Evolutionary conservation across 257 asterid species (phyloP).

Genomic region (Fraxinus americana): DNA sequence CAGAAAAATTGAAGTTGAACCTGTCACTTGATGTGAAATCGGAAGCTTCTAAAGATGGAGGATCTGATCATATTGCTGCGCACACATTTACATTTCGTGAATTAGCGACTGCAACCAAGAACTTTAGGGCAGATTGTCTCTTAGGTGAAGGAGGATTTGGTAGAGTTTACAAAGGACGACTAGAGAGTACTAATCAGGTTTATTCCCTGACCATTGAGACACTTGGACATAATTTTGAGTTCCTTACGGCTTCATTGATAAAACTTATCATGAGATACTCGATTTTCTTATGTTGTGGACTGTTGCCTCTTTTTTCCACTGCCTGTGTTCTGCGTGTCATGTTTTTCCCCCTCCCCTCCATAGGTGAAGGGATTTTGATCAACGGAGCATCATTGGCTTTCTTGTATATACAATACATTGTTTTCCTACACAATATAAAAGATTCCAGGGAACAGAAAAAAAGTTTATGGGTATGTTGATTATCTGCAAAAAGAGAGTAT

Average conservation of each 20-base stretch:
- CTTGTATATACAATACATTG: too few species aligned
- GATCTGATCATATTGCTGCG: constrained; percentile 78
- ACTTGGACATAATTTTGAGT: neutral
- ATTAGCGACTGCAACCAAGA: constrained; percentile 84
- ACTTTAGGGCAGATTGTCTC: constrained; percentile 84
- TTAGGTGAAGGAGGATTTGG: constrained; percentile 97
- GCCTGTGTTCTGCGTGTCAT: neutral
- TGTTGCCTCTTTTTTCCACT: neutral
- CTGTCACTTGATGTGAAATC: constrained; percentile 51
- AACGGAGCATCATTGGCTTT: too few species aligned
- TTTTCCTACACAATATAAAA: too few species aligned
- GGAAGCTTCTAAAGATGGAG: constrained; percentile 70
- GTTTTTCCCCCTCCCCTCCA: neutral
- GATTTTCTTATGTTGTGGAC: neutral
- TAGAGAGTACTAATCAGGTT: constrained; percentile 84
- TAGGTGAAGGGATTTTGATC: neutral
- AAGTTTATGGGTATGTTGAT: neutral
- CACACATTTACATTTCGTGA: constrained; percentile 89
- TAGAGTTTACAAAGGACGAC: constrained; percentile 73
- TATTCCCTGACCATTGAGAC: neutral
- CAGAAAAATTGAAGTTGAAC: constrained; percentile 59
- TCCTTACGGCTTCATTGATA: neutral
- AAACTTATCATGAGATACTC: neutral
- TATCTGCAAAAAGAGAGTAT: neutral
- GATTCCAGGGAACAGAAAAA: neutral